phyloP scores from a whole-genome alignment of 495 filamentous ascomycete genomes.

The Aspergillus heteromorphus region DNA sequence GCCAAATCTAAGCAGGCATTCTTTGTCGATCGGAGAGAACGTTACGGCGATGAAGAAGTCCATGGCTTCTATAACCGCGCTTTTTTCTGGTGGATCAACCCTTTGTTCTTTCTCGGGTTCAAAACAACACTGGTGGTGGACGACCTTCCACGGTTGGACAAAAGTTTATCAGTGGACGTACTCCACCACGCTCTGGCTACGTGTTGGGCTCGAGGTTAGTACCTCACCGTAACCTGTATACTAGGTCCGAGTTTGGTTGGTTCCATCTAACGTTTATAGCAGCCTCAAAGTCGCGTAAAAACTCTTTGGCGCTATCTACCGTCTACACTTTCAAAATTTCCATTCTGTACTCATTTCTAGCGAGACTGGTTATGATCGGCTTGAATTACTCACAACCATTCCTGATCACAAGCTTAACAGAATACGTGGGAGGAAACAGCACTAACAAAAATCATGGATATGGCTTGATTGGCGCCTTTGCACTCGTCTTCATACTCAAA shows the following conservation, averaged over 20 bases:
- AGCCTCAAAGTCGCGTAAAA: background rate
- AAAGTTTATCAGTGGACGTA: background rate
- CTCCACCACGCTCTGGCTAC: background rate
- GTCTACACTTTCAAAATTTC: background rate
- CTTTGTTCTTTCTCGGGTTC: background rate
- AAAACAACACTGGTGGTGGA: background rate
- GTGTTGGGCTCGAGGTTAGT: background rate
- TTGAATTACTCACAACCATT: background rate
- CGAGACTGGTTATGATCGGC: background rate
- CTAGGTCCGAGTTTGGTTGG: too few species aligned
- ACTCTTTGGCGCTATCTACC: background rate
- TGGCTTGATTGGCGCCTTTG: constrained; percentile 3
- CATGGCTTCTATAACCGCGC: background rate
- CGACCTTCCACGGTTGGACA: background rate
- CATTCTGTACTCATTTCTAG: background rate
- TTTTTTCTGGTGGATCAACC: background rate
- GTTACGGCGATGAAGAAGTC: background rate
- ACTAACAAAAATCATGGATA: background rate
- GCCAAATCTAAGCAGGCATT: background rate
- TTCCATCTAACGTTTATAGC: too few species aligned
- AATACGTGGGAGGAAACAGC: background rate
- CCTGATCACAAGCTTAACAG: background rate
- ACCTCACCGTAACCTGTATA: too few species aligned
- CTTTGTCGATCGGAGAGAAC: background rate
- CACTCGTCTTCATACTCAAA: background rate